Evolutionary conservation across 2,329 filamentous ascomycete species (phyloP), one percentile per base, ranked within the genome.

Genomic region (Penicillium sp.): DNA sequence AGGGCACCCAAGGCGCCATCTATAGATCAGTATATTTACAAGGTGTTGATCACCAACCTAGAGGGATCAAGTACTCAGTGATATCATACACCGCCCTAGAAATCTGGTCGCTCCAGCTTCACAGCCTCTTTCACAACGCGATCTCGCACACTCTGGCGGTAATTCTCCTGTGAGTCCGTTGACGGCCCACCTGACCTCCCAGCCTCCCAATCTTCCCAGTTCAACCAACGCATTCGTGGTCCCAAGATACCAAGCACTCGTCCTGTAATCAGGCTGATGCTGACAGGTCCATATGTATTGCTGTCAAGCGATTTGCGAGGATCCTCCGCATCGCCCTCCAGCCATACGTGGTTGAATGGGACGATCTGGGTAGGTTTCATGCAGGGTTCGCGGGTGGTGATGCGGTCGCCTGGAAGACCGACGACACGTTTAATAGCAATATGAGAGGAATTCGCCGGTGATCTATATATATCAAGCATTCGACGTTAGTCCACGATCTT

Each of bases 341-440:
- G 85, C 94, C 94, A 99, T 26, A 97, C 82, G 77, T 97, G 92
- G 18, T 91, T 91, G 59, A 82, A 82, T 5, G 92, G 93, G 22
- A 99, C 84, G 59, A 82, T 81, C 46, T 78, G 74, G 40, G 80
- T 73, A 14, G 61, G 61, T 18, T 66, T 68, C 77, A 84, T 81
- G 68, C 85, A 88, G 18, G 85, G 86, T 51, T 78, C 73, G 54
- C 83, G 81, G 40, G 89, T 89, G 53, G 78, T 80, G 27, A 97
- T 85, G 1, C 84, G 78, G 69, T 97, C 93, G 9, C 92, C 92
- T 50, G 88, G 87, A 4, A 97, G 68, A 0, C 84, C 94, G 25
- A 97, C 81, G 11, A 99, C 82, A 40, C 94, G 82, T 77, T 99
- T 99, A 31, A 97, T 84, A 0, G 85, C 85, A 41, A 87, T 78